phyloP scores from a whole-genome alignment of 352 stramenopile species.

The Phytopythium aichiense region DNA sequence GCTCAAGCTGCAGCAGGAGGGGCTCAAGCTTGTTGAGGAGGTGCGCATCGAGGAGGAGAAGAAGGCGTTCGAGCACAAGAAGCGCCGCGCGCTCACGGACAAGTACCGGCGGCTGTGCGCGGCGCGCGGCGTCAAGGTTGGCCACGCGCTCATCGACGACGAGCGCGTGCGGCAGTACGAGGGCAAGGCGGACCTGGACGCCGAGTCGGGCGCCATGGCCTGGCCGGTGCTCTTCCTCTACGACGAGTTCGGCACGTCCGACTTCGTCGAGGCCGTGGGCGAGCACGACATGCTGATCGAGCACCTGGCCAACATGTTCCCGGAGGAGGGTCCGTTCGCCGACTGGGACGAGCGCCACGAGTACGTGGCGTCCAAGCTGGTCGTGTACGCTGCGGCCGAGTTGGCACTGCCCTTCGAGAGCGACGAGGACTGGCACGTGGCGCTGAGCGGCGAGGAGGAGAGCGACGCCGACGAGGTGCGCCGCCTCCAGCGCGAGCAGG shows the following conservation, averaged over 20 bases:
- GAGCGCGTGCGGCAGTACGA: slow-evolving; percentile 80
- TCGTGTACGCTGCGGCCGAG: slow-evolving; percentile 69
- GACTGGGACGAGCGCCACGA: slow-evolving; percentile 70
- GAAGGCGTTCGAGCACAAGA: slow-evolving; percentile 64
- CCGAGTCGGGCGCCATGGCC: slow-evolving; percentile 52
- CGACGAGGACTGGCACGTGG: slow-evolving; percentile 72
- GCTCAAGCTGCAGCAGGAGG: slow-evolving; percentile 62
- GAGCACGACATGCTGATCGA: slow-evolving; percentile 81
- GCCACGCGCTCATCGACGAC: slow-evolving; percentile 71
- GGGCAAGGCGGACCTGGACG: slow-evolving; percentile 72
- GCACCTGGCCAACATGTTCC: slow-evolving; percentile 89
- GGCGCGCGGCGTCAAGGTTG: slow-evolving; percentile 59
- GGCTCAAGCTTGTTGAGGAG: slow-evolving; percentile 53
- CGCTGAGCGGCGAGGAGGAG: slow-evolving; percentile 70
- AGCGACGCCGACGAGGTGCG: slow-evolving; percentile 57
- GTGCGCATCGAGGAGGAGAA: slow-evolving; percentile 58
- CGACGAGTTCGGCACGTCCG: slow-evolving; percentile 78
- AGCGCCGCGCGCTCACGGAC: slow-evolving; percentile 56
- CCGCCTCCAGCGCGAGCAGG: slow-evolving; percentile 60
- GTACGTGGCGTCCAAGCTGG: slow-evolving; percentile 74
- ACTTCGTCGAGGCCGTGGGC: slow-evolving; percentile 80
- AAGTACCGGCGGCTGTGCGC: slow-evolving; percentile 78
- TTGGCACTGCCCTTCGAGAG: slow-evolving; percentile 63
- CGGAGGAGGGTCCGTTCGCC: slow-evolving; percentile 77
- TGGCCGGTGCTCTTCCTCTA: slow-evolving; percentile 87